Conservation (phyloP, 371 early-diverging fungal species). For the Apophysomyces trapeziformis region DNA sequence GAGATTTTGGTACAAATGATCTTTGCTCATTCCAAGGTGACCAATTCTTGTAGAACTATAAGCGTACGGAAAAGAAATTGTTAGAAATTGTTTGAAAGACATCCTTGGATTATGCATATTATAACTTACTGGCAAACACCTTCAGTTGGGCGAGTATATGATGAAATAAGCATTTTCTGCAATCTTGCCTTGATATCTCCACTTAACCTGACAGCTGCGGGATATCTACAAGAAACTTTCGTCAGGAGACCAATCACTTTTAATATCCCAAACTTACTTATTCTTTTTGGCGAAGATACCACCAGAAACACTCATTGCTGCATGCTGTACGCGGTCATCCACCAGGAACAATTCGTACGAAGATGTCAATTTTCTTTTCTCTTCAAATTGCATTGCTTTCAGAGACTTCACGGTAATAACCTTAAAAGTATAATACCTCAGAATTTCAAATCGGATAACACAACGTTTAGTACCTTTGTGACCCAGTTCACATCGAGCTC, state of each 20-base stretch:
- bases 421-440: neutral
- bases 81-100: neutral
- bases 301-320: slow-evolving; percentile 78
- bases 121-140: slow-evolving; percentile 62
- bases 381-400: slow-evolving; percentile 79
- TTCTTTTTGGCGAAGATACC: slow-evolving; percentile 80
- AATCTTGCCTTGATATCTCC: slow-evolving; percentile 61
- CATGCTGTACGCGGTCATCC: slow-evolving; percentile 74
- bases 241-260: slow-evolving; percentile 1
- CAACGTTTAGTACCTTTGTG: slow-evolving; percentile 47
- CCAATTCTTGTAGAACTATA: slow-evolving; percentile 67
- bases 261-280: slow-evolving; percentile 52
- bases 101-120: neutral
- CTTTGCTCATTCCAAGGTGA: slow-evolving; percentile 48
- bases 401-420: slow-evolving; percentile 71
- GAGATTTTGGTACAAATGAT: slow-evolving; percentile 16
- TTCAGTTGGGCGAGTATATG: slow-evolving; percentile 64
- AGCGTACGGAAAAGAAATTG: no score
- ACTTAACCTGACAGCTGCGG: slow-evolving; percentile 13
- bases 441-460: neutral
- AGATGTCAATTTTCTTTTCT: slow-evolving; percentile 67
- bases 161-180: slow-evolving; percentile 61
- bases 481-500: slow-evolving; percentile 50
- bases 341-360: slow-evolving; percentile 76
- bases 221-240: slow-evolving; percentile 62